Conservation (phyloP, 1,284 basidiomycete species). For the Apiotrichum porosum region DNA sequence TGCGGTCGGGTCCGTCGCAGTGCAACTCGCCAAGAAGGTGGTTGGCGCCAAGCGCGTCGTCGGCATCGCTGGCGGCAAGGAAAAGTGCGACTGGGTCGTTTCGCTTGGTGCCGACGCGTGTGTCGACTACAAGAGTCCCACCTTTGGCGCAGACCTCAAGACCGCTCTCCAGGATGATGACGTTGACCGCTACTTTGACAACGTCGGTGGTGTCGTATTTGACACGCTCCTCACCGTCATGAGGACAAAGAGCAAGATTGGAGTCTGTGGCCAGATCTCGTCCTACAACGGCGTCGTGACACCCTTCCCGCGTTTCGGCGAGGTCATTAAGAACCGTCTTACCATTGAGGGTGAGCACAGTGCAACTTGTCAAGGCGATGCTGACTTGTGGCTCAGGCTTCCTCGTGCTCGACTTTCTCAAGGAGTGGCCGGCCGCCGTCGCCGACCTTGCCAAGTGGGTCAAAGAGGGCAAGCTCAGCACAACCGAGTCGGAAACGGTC, state of each 20-base stretch:
- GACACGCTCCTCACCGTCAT: conserved; percentile 36
- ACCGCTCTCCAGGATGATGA: conserved; percentile 9
- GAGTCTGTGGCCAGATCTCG: conserved; percentile 39
- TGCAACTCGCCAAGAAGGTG: conserved; percentile 31
- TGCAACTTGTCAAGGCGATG: too few relatives aligned
- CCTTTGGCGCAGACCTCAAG: conserved; percentile 31
- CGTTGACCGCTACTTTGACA: conserved; percentile 28
- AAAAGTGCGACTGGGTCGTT: conserved; percentile 45
- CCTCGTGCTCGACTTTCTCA: conserved; percentile 38
- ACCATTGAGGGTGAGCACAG: conserved; percentile 35
- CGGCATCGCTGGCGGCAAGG: conserved; percentile 48
- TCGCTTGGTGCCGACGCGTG: conserved; percentile 47
- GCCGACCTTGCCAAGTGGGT: conserved; percentile 11
- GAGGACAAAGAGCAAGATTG: conserved; percentile 43
- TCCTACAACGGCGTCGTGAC: background rate
- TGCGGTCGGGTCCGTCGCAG: conserved; percentile 18
- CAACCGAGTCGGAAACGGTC: conserved; percentile 5
- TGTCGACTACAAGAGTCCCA: conserved; percentile 33
- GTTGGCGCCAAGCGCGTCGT: conserved; percentile 43
- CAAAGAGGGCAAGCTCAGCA: conserved; percentile 10
- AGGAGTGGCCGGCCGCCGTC: too few relatives aligned
- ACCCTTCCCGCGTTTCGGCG: too few relatives aligned
- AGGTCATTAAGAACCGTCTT: conserved; percentile 43
- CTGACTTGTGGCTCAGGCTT: conserved; percentile 33
- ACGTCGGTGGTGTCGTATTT: conserved; percentile 43